phyloP scores from a whole-genome alignment of 805 yeast genomes.

The Ogataea naganishii region DNA sequence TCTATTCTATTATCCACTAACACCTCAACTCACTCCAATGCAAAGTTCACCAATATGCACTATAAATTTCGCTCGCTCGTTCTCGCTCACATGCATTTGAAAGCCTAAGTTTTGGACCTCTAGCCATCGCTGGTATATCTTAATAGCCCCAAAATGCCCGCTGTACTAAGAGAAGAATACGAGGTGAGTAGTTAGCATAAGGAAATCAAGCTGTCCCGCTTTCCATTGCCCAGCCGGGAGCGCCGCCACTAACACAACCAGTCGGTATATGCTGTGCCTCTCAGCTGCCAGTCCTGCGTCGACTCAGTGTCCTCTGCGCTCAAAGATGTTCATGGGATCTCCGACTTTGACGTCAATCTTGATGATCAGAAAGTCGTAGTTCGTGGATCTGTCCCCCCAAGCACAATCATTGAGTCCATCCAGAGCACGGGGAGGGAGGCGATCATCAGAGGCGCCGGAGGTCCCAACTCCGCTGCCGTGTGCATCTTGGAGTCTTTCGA shows the following conservation, averaged over 20 bases:
- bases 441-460: conserved; percentile 85
- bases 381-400: conserved; percentile 67
- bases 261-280: conserved; percentile 79
- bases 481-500: conserved; percentile 74
- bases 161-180: too few relatives aligned
- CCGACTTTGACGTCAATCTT: conserved; percentile 48
- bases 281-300: conserved; percentile 72
- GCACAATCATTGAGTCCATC: conserved; percentile 57
- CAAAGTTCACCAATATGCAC: too few relatives aligned
- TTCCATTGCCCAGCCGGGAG: too few relatives aligned
- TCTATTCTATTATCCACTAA: too few relatives aligned
- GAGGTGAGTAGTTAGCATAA: too few relatives aligned
- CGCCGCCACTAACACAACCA: conserved; percentile 21
- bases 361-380: conserved; percentile 55
- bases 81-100: too few relatives aligned
- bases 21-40: too few relatives aligned
- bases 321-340: conserved; percentile 38
- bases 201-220: too few relatives aligned
- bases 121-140: too few relatives aligned
- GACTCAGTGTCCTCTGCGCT: conserved; percentile 50
- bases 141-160: too few relatives aligned
- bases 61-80: too few relatives aligned
- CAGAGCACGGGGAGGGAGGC: conserved; percentile 80
- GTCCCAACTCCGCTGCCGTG: conserved; percentile 83
- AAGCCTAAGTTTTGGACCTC: too few relatives aligned